A percentile compares a stretch with the other conserved stretches of the same genome.
These are phyloP conservation scores for Penicillium goetzii DNA, from an alignment of 495 filamentous ascomycete genomes.

Conservation along the genomic window DNA sequence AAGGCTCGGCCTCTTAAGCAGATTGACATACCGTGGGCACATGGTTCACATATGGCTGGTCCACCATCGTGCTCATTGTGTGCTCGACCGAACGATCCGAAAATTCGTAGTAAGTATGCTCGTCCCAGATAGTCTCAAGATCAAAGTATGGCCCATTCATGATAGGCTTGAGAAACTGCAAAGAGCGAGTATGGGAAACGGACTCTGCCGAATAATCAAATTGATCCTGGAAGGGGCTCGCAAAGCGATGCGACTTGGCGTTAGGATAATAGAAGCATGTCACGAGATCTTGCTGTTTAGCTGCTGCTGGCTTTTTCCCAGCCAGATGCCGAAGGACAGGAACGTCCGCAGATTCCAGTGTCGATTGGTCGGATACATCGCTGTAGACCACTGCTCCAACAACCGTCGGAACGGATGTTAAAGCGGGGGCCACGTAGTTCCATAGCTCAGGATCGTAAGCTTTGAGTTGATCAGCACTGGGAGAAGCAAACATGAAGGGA, in stretches of 20 bases:
- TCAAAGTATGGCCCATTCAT: slow-evolving; percentile 47
- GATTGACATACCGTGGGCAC: slow-evolving; percentile 40
- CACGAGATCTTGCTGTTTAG: background rate
- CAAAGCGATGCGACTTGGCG: slow-evolving; percentile 1
- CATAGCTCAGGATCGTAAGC: slow-evolving; percentile 4
- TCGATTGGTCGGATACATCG: background rate
- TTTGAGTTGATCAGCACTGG: background rate
- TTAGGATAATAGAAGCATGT: slow-evolving; percentile 4
- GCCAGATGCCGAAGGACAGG: slow-evolving; percentile 1
- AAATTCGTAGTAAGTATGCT: slow-evolving; percentile 46
- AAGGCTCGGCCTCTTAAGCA: background rate
- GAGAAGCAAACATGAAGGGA: background rate
- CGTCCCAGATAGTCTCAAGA: slow-evolving; percentile 58
- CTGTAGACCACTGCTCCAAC: background rate
- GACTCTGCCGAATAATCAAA: slow-evolving; percentile 23
- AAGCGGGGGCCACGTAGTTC: slow-evolving; percentile 5
- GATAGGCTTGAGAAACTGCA: slow-evolving; percentile 25
- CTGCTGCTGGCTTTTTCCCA: background rate
- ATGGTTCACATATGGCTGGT: slow-evolving; percentile 57
- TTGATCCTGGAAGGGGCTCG: slow-evolving; percentile 7
- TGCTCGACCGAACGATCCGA: slow-evolving; percentile 29
- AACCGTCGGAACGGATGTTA: background rate
- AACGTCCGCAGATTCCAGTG: background rate
- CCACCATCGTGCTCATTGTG: slow-evolving; percentile 53
- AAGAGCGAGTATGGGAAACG: slow-evolving; percentile 25